Evolutionary conservation across 345 rosid genomes (phyloP), one percentile per base, ranked within the genome.

Genomic region (Arabidopsis suecica): DNA sequence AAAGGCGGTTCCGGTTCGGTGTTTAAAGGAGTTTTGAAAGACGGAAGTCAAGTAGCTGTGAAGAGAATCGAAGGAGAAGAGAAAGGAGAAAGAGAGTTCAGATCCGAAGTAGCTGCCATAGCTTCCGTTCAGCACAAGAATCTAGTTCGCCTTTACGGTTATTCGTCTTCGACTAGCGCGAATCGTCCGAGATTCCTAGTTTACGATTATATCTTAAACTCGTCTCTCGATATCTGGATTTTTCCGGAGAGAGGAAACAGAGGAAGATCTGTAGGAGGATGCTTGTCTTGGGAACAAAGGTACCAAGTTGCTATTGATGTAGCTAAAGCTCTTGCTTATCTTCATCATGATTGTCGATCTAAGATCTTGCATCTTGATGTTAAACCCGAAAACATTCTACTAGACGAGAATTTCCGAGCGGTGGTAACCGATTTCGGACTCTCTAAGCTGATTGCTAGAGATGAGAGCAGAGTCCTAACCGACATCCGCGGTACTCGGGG

Each of bases 301-400:
- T 86, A 77, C 47, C 83, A 73, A 74, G 87, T 87, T 7, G 92
- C 88, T 0, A 63, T 88, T 1, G 97, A 88, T 55, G 86, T 91
- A 60, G 93, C 95, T 2, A 86, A 81, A 45, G 97, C 88, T 4
- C 85, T 88, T 23, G 66, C 84, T 11, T 91, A 91, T 72, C 89
- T 91, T 30, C 97, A 91, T 47, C 84, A 91, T 10, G 97, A 89
- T 45, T 91, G 97, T 73, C 55, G 91, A 28, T 84, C 89, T 0
- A 80, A 82, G 83, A 78, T 90, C 20, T 74, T 90, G 37, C 93
- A 88, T 75, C 88, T 90, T 0, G 93, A 90, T 37, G 83, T 90
- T 22, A 90, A 90, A 79, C 96, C 91, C 0, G 90, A 88, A 66
- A 90, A 90, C 63, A 90, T 90, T 23, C 87, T 88, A 2, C 53